Evolutionary conservation across 345 rosid genomes (phyloP).

Genomic region (Populus euphratica): DNA sequence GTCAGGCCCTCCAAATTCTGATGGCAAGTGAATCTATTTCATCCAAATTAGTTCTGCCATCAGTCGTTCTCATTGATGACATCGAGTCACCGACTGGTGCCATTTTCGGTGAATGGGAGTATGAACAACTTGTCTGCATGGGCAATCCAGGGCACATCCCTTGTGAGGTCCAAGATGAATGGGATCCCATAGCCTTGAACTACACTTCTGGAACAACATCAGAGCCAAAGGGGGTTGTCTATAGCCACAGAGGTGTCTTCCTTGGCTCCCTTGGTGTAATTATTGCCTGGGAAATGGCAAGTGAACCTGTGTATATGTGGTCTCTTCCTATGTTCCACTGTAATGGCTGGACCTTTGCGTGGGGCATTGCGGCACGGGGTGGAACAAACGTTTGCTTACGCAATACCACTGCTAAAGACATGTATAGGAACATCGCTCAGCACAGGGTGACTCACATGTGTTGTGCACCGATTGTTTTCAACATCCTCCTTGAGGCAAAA

Average conservation of each 20-base stretch:
- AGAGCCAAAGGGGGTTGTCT: conserved; percentile 68
- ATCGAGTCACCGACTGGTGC: conserved; percentile 45
- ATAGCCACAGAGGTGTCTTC: conserved; percentile 74
- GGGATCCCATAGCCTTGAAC: conserved; percentile 61
- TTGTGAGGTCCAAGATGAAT: conserved; percentile 38
- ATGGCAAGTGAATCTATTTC: background rate
- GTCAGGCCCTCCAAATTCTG: conserved; percentile 46
- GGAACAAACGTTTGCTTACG: conserved; percentile 74
- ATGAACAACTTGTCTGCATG: conserved; percentile 45
- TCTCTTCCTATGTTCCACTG: conserved; percentile 84
- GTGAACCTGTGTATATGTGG: conserved; percentile 69
- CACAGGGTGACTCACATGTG: conserved; percentile 78
- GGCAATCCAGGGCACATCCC: conserved; percentile 38
- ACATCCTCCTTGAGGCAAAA: conserved; percentile 52
- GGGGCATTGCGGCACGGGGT: conserved; percentile 71
- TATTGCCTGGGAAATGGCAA: conserved; percentile 61
- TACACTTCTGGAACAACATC: conserved; percentile 82
- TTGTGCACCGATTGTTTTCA: conserved; percentile 69
- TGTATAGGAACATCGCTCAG: conserved; percentile 44
- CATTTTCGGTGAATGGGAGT: conserved; percentile 47
- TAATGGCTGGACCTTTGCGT: conserved; percentile 78
- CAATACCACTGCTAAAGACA: conserved; percentile 43
- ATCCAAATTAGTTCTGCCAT: conserved; percentile 20
- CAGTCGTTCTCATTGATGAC: conserved; percentile 54
- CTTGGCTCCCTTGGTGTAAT: conserved; percentile 53